Evolutionary conservation across 75 land plant species (phyloP).

Genomic region (Cunninghamia lanceolata): DNA sequence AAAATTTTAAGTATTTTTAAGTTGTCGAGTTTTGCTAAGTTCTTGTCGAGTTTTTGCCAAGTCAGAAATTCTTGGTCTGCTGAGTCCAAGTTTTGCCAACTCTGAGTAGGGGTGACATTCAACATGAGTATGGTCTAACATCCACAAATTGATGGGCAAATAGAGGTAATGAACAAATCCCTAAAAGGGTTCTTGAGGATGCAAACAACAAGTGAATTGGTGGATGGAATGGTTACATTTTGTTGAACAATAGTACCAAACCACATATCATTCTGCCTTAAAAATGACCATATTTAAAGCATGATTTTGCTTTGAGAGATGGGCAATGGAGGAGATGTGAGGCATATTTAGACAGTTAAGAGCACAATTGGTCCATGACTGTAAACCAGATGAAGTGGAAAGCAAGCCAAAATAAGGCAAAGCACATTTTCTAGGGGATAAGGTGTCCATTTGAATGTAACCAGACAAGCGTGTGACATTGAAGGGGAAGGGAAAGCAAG

Average conservation of each 20-base stretch:
- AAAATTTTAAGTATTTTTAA: too few relatives aligned
- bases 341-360: too few relatives aligned
- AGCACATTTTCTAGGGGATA: neutral
- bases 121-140: neutral
- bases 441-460: neutral
- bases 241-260: neutral
- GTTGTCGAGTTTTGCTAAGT: too few relatives aligned
- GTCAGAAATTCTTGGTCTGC: too few relatives aligned
- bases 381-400: too few relatives aligned
- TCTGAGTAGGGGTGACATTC: neutral
- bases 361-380: too few relatives aligned
- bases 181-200: neutral
- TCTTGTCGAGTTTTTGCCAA: too few relatives aligned
- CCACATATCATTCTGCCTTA: neutral
- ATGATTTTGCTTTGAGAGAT: neutral
- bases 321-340: too few relatives aligned
- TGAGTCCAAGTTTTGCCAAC: too few relatives aligned
- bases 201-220: neutral
- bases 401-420: too few relatives aligned
- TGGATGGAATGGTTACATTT: neutral
- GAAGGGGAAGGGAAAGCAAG: neutral
- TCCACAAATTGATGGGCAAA: neutral
- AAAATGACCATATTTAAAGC: neutral
- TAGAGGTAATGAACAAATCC: neutral
- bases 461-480: neutral